Evolutionary conservation across 2,329 filamentous ascomycete species (phyloP), one percentile per base, ranked within the genome.

Genomic region (Aureobasidium pullulans): DNA sequence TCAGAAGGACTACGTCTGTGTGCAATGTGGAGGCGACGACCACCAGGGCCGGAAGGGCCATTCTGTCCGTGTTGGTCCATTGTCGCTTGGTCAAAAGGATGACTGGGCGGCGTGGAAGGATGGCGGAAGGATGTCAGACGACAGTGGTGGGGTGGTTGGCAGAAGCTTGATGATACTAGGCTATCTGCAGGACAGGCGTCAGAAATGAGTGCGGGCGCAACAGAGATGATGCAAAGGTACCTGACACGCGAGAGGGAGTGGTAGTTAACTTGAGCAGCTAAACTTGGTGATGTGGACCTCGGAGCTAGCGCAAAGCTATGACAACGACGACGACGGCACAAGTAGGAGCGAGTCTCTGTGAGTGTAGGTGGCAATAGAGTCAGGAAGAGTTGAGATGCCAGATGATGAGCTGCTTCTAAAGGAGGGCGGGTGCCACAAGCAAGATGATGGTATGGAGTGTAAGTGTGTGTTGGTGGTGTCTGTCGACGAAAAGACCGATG

Each of bases 1-100:
- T 97, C 94, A 67, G 94, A 97, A 65, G 93, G 94, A 78, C 91
- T 96, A 76, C 93, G 87, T 72, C 93, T 88, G 80, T 97, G 93
- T 71, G 93, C 93, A 77, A 97, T 96, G 79, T 97, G 92, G 74
- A 97, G 84, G 74, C 92, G 88, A 72, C 93, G 91, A 71, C 91
- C 91, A 73, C 87, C 78, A 70, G 90, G 89, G 68, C 90, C 91
- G 70, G 76, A 74, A 49, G 75, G 74, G 62, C 72, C 73, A 56
- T 68, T 70, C 72, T 80, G 77, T 61, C 75, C 74, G 75, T 86
- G 74, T 67, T 76, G 76, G 67, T 77, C 75, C 76, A 78, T 78
- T 62, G 57, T 63, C 19, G 54, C 13, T 32, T 13, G 52, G 34
- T 57, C 42, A 37, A 31, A 34, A 19, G 31, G 42, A 23, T 57